Evolutionary conservation across 2,329 filamentous ascomycete species (phyloP).

Genomic region (Claviceps sp.): DNA sequence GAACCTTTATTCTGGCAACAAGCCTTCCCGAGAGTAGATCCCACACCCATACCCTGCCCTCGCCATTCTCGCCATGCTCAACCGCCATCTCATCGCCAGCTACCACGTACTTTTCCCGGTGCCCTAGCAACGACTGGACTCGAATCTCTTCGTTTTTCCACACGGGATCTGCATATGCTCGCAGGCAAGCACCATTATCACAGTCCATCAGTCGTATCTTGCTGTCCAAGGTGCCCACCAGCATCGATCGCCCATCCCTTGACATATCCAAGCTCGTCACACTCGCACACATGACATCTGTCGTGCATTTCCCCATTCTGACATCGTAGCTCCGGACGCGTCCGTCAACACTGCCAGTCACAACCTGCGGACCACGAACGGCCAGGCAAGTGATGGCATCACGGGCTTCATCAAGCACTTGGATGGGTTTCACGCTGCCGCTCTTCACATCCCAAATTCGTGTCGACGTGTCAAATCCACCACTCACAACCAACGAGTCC

Average conservation of each 20-base stretch:
- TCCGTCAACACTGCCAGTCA: constrained; percentile 74
- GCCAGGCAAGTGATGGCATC: constrained; percentile 49
- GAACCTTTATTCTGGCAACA: constrained; percentile 45
- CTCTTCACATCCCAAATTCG: constrained; percentile 60
- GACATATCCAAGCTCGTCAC: constrained; percentile 68
- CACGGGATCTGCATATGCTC: constrained; percentile 48
- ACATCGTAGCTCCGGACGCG: constrained; percentile 72
- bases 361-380: constrained; percentile 42
- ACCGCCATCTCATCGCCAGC: constrained; percentile 59
- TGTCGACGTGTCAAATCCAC: constrained; percentile 63
- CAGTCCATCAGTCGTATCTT: constrained; percentile 72
- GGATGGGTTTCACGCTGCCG: constrained; percentile 47
- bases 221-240: constrained; percentile 66
- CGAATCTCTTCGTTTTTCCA: constrained; percentile 57
- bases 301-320: constrained; percentile 55
- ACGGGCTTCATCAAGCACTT: constrained; percentile 58
- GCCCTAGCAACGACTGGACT: constrained; percentile 63
- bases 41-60: constrained; percentile 66
- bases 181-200: constrained; percentile 56
- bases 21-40: constrained; percentile 65
- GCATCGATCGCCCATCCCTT: constrained; percentile 57
- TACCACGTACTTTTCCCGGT: constrained; percentile 63
- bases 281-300: constrained; percentile 54
- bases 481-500: constrained; percentile 59
- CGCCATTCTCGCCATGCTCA: constrained; percentile 17